Conservation (phyloP, 2,329 filamentous ascomycete genomes). For the Aureobasidium sp. region DNA sequence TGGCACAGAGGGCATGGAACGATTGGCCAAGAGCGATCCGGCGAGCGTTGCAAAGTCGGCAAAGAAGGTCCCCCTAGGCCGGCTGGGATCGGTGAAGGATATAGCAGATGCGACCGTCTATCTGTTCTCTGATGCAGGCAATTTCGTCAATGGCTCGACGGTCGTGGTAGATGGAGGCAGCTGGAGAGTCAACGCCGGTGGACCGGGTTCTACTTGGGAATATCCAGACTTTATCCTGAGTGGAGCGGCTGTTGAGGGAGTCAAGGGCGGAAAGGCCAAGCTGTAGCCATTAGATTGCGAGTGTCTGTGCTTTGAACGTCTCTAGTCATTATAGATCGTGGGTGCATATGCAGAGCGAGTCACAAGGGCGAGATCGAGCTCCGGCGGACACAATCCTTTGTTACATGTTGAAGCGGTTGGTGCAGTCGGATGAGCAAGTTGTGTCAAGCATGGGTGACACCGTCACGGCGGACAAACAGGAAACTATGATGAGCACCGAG, state of each 20-base stretch:
- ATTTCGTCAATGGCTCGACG: constrained; percentile 75
- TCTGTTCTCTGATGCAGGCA: constrained; percentile 75
- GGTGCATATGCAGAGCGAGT: background rate
- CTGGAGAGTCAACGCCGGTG: constrained; percentile 36
- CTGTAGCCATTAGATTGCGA: constrained; percentile 26
- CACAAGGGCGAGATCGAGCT: background rate
- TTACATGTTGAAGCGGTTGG: background rate
- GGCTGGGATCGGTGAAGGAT: constrained; percentile 72
- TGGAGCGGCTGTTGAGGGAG: constrained; percentile 45
- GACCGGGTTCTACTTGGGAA: constrained; percentile 31
- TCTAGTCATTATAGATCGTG: background rate
- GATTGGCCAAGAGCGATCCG: constrained; percentile 31
- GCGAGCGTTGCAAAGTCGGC: constrained; percentile 24
- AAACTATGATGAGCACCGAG: background rate
- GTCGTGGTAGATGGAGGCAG: constrained; percentile 57
- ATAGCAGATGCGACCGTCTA: constrained; percentile 90
- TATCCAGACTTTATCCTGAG: constrained; percentile 54
- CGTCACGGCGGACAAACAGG: background rate
- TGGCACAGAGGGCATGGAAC: constrained; percentile 59
- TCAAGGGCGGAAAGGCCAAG: constrained; percentile 51
- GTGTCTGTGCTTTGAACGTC: constrained; percentile 1
- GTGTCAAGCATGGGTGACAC: background rate
- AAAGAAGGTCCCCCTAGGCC: constrained; percentile 57
- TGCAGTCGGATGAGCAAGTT: background rate
- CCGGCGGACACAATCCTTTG: background rate